Evolutionary conservation across 805 yeast genomes (phyloP).

Genomic region (Tetrapisispora namnaoensis): DNA sequence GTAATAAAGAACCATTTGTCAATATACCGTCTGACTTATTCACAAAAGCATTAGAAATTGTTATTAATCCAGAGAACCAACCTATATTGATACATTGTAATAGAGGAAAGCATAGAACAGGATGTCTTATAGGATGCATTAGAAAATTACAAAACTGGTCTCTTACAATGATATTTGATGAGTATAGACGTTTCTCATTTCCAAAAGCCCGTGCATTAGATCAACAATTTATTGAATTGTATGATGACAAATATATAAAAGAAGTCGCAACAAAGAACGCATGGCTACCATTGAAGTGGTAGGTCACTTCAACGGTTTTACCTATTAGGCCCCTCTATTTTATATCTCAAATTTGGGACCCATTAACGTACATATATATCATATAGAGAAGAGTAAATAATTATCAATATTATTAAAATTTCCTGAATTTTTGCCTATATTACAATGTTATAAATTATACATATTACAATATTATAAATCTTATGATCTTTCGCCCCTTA

Average conservation of each 20-base stretch:
- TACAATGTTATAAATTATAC: slow-evolving; percentile 1
- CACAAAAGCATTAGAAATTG: slow-evolving; percentile 71
- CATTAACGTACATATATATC: neutral
- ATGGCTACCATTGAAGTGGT: slow-evolving; percentile 69
- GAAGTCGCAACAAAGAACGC: slow-evolving; percentile 40
- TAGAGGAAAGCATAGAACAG: slow-evolving; percentile 94
- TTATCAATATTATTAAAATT: neutral
- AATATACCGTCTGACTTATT: slow-evolving; percentile 59
- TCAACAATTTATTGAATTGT: slow-evolving; percentile 89
- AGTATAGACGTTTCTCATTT: slow-evolving; percentile 85
- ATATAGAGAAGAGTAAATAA: slow-evolving; percentile 57
- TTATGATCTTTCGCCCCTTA: slow-evolving; percentile 91
- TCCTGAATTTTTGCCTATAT: slow-evolving; percentile 2
- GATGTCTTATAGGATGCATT: slow-evolving; percentile 89
- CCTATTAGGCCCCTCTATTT: too few species aligned
- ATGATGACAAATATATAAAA: slow-evolving; percentile 55
- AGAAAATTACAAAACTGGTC: slow-evolving; percentile 89
- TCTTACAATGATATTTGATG: slow-evolving; percentile 87
- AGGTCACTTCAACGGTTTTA: too few species aligned
- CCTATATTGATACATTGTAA: slow-evolving; percentile 92
- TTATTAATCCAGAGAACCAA: slow-evolving; percentile 76
- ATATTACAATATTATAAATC: neutral
- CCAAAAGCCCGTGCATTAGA: slow-evolving; percentile 95
- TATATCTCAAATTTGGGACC: too few species aligned
- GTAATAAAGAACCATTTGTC: slow-evolving; percentile 92